Base-by-base conservation (phyloP, 306 rosid species). In the Aeschynomene evenia region DNA sequence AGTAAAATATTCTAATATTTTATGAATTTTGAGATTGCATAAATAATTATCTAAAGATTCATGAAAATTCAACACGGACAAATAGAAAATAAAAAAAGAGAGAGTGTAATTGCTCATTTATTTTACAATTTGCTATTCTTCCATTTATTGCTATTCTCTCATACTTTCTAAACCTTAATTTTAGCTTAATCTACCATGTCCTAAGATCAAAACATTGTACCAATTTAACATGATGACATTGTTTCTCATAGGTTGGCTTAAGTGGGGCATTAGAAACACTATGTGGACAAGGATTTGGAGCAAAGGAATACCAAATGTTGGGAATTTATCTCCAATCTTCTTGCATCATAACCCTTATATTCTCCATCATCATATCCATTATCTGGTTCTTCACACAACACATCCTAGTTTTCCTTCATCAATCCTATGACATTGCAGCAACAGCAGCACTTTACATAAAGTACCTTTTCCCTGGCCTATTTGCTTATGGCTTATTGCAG, bases 221-320 rank as follows among this genome's bases (percentile, higher is more conserved):
- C 24, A 20, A 36, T 39, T 49, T 60, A 33, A 8, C 34, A 23
- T 4, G 42, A 20, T 24, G 2, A n/a, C 31, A 21, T n/a, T 33
- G 36, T 36, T 33, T 15, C 14, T 76, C 59, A 3, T 52, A 92
- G 96, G 71, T 85, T 63, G 98, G 96, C 9, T 80, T 85, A 57
- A 92, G 96, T 74, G 98, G 98, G 58, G 87, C 96, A 43, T 79
- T 92, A 11, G 96, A 92, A 81, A 92, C 96, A 29, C 85, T 89
- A 0, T 92, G 98, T n/a, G 98, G 96, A 37, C 96, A 92, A 80
- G 93, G 84, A 50, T 89, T 78, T 80, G 98, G 96, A 0, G 88
- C 96, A 48, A 61, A 80, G 64, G 72, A 63, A 26, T 89, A 84
- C 80, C 76, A 85, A 49, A 36, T 52, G 73, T 21, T 92, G 77